Evolutionary conservation across 2,329 filamentous ascomycete genomes (phyloP).

Genomic region (Chrysoporthe cubensis): DNA sequence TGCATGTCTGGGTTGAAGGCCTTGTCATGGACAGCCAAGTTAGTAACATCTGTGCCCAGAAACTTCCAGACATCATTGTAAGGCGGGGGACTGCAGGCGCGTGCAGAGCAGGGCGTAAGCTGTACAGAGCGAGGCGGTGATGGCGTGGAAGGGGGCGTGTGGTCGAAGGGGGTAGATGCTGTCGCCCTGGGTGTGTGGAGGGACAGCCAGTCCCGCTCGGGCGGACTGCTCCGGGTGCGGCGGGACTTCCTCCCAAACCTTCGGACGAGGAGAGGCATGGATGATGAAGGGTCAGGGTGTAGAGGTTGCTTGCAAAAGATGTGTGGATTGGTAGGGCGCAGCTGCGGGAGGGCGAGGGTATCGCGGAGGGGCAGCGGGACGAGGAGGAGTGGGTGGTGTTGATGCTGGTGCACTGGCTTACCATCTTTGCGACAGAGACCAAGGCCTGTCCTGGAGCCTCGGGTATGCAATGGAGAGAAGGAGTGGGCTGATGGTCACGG

Average conservation of each 20-base stretch:
- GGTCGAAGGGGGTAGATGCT: conserved; percentile 40
- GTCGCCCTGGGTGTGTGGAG: conserved; percentile 17
- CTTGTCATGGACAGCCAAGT: conserved; percentile 41
- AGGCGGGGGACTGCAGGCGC: conserved; percentile 7
- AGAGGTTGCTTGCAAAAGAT: conserved; percentile 23
- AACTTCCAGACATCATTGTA: conserved; percentile 21
- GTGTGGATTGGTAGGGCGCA: conserved; percentile 14
- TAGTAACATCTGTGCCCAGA: conserved; percentile 30
- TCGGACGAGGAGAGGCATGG: conserved; percentile 22
- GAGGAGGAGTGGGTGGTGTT: conserved; percentile 11
- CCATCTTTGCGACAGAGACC: conserved; percentile 19
- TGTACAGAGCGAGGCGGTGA: conserved; percentile 15
- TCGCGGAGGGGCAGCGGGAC: conserved; percentile 12
- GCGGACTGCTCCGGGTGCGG: conserved; percentile 25
- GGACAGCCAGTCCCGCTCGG: conserved; percentile 20
- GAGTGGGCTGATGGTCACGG: not conserved
- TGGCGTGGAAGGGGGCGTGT: conserved; percentile 25
- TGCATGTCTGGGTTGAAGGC: conserved; percentile 56
- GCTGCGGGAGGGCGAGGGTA: not conserved
- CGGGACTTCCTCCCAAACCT: conserved; percentile 24
- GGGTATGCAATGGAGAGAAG: conserved; percentile 3
- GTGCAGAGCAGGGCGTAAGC: conserved; percentile 17
- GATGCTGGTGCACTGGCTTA: conserved; percentile 20
- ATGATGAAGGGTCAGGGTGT: not conserved
- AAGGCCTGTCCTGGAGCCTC: conserved; percentile 14